Evolutionary conservation across 2,329 filamentous ascomycete genomes (phyloP), one percentile per base, ranked within the genome.

Genomic region (Penicillium polonicum): DNA sequence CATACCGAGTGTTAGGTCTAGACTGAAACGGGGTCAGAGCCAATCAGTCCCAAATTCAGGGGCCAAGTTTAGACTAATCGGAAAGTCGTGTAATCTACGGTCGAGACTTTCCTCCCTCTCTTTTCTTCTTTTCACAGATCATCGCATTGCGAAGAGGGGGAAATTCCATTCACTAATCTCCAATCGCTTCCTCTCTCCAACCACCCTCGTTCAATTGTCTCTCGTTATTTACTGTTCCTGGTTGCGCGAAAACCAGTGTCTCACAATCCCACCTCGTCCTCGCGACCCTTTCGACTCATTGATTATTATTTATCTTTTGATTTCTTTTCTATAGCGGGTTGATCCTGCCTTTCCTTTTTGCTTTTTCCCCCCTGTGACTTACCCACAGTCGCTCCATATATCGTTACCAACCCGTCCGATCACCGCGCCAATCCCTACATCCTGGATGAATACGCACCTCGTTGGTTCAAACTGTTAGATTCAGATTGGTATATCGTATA

Each of bases 31-130:
- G 27, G 54, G 10, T 35, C 33, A 17, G 15, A 7, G 60, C 58
- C 63, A 64, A 64, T 64, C 63, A 65, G 48, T 50, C 56, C 25
- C 41, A 48, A 57, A 57, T 57, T 61, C 60, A 64, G 62, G 63
- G 63, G 62, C 56, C 55, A 44, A 46, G 27, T 36, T 42, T 42
- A 29, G 55, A 42, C 48, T 36, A 31, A 50, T 52, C 45, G 38
- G 38, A 15, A 36, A 44, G 13, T 35, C 29, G 17, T 41, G 31
- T 25, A 55, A 51, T 48, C 46, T 31, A 52, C 45, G 42, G 38
- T 55, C 57, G 59, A 64, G 60, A 54, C 57, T 63, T 50, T 29
- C 41, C 46, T 35, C 33, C 53, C 46, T 55, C 52, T 48, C 48
- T 52, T 44, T 55, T 58, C 50, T 42, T 33, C 29, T 17, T 27